Evolutionary conservation across 2,329 filamentous ascomycete species (phyloP), one percentile per base, ranked within the genome.

Genomic region (Colletotrichum theobromicola): DNA sequence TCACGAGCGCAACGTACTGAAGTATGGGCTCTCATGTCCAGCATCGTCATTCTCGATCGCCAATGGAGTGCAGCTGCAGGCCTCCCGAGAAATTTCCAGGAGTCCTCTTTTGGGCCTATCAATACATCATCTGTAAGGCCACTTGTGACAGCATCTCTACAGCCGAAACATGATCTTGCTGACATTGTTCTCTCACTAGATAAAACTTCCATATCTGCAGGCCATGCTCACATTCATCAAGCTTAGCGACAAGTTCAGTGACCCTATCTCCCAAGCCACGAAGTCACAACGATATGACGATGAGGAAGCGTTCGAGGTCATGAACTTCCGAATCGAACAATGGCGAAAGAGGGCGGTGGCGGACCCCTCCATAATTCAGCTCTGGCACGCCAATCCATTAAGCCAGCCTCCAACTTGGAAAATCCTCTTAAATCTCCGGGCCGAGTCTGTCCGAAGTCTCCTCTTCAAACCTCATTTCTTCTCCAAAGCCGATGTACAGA

Each of bases 251-350:
- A 78, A 75, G 64, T 75, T 78, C 65, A 76, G 69, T 57, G 76
- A 75, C 5, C 74, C 76, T 5, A 75, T 77, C 3, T 61, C 77
- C 0, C 71, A 62, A 13, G 76, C 72, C 4, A 72, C 75, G 5
- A 72, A 60, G 3, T 74, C 66, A 15, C 72, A 76, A 37, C 75
- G 37, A 1, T 78, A 80, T 6, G 75, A 77, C 0, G 79, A 82
- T 10, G 76, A 80, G 4, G 80, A 79, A 16, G 76, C 77, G 0
- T 79, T 80, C n/a, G 80, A 82, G 10, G 10, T 82, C 6, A 77
- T 81, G 76, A 80, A 77, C 8, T 81, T 82, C 10, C 80, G 81
- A 24, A 77, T 82, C 6, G 53, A 68, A 55, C 66, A 50, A 32
- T 81, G 79, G 79, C 67, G 78, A 2, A 80, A 78, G 28, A 78